These are phyloP conservation scores for Isoetes engelmannii DNA, from an alignment of 83 land plant genomes.

Conservation along the genomic window DNA sequence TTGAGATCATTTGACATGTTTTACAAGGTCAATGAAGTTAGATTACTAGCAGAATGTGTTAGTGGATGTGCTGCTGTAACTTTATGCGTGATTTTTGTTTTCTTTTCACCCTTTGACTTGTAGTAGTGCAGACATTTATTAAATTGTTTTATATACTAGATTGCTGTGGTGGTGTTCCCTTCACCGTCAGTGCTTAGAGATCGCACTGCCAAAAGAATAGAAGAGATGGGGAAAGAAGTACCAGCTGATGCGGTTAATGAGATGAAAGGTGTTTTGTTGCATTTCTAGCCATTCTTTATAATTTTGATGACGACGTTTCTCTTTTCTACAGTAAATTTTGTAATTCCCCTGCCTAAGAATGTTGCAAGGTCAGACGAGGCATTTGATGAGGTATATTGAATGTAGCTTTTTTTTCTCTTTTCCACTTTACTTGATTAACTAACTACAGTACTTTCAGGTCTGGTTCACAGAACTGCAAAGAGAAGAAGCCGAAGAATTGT, in stretches of 20 bases:
- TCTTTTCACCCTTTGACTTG: no score
- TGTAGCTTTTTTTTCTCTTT: background rate
- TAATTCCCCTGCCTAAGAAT: constrained; percentile 37
- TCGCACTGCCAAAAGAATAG: constrained; percentile 32
- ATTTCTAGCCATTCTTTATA: background rate
- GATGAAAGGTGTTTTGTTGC: constrained; percentile 37
- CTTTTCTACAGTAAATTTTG: constrained; percentile 35
- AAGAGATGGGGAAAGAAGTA: constrained; percentile 62
- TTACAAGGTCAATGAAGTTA: constrained; percentile 26
- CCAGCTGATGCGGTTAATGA: constrained; percentile 55
- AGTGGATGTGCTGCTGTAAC: no score
- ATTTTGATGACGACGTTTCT: background rate
- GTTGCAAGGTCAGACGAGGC: constrained; percentile 37
- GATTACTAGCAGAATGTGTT: no score
- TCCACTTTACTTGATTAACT: background rate
- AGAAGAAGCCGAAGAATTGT: constrained; percentile 28
- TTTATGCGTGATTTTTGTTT: no score
- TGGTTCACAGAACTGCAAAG: constrained; percentile 38
- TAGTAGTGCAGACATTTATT: background rate
- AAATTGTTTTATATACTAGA: constrained; percentile 19
- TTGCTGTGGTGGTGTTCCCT: constrained; percentile 49
- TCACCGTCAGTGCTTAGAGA: constrained; percentile 28
- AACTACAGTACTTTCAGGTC: constrained; percentile 21
- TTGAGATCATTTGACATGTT: constrained; percentile 33
- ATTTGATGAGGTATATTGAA: constrained; percentile 42